Percentiles rank a stretch among this genome's conserved stretches.
phyloP scores from a whole-genome alignment of 371 early-diverging fungal species.

The Coemansia sp. region DNA sequence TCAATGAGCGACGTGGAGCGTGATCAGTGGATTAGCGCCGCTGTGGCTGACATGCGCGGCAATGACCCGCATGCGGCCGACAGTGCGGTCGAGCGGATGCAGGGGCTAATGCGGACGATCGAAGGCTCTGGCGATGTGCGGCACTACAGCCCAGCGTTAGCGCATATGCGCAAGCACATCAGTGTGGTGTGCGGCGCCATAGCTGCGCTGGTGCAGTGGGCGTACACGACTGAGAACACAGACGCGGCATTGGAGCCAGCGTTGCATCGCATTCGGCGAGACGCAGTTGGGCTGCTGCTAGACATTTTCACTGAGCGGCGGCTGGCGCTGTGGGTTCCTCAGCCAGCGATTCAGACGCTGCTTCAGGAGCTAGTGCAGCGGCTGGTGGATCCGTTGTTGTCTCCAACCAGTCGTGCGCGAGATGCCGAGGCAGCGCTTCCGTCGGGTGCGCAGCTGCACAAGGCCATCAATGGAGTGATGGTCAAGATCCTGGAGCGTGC shows the following conservation, averaged over 20 bases:
- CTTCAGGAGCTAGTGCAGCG: conserved; percentile 75
- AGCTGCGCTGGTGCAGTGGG: conserved; percentile 74
- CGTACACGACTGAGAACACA: conserved; percentile 58
- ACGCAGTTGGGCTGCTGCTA: conserved; percentile 74
- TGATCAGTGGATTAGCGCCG: conserved; percentile 59
- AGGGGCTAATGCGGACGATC: conserved; percentile 58
- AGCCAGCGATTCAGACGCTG: conserved; percentile 63
- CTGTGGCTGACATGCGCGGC: conserved; percentile 74
- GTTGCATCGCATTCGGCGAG: conserved; percentile 63
- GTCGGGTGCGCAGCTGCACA: conserved; percentile 57
- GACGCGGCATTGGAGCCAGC: conserved; percentile 20
- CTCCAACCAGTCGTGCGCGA: conserved; percentile 60
- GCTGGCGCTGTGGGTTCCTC: conserved; percentile 62
- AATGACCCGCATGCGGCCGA: conserved; percentile 68
- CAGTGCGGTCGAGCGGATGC: conserved; percentile 80
- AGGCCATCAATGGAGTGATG: conserved; percentile 84
- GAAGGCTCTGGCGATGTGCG: conserved; percentile 1
- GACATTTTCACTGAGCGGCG: conserved; percentile 68
- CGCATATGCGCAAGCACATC: conserved; percentile 59
- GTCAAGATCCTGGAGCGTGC: conserved; percentile 83
- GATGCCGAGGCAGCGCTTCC: conserved; percentile 5
- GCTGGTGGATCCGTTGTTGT: conserved; percentile 73
- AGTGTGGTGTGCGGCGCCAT: conserved; percentile 72
- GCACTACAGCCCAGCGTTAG: conserved; percentile 17
- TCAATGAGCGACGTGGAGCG: conserved; percentile 38